These are phyloP conservation scores for Leishmania guyanensis DNA, from an alignment of 208 protist genomes.

Conservation along the genomic window DNA sequence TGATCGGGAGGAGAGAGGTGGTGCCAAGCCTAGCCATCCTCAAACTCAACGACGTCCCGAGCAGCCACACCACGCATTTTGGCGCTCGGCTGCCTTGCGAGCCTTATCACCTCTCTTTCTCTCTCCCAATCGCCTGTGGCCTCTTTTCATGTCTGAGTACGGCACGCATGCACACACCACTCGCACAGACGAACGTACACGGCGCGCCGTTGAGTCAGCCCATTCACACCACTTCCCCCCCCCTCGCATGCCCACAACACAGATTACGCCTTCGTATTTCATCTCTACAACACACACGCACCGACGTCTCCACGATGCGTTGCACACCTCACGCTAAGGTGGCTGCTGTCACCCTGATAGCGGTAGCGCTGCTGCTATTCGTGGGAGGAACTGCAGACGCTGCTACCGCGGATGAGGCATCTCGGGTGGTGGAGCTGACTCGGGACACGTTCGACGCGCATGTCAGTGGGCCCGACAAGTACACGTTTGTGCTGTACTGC, in stretches of 20 bases:
- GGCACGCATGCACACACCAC: not conserved
- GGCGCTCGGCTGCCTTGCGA: not conserved
- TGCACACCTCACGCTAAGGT: not conserved
- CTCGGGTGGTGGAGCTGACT: conserved; percentile 66
- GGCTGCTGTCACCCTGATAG: not conserved
- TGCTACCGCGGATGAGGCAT: conserved; percentile 14
- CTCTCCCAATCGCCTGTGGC: not conserved
- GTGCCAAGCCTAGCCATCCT: not conserved
- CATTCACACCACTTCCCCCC: not conserved
- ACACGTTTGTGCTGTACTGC: conserved; percentile 82
- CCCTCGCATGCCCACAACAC: not conserved
- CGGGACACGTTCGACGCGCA: conserved; percentile 64
- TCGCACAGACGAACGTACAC: not conserved
- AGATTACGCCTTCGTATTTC: not conserved
- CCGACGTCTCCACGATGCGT: not conserved
- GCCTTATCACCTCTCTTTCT: not conserved
- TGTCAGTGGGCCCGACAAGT: conserved; percentile 47
- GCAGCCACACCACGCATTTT: not conserved
- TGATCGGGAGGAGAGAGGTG: too few relatives aligned
- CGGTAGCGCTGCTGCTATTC: conserved; percentile 2
- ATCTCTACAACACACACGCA: not conserved
- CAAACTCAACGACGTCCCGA: not conserved
- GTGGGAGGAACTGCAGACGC: not conserved
- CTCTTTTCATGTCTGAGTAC: not conserved
- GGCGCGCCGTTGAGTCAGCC: not conserved